phyloP scores from a whole-genome alignment of 208 protist genomes.

The Zelonia costaricensis region DNA sequence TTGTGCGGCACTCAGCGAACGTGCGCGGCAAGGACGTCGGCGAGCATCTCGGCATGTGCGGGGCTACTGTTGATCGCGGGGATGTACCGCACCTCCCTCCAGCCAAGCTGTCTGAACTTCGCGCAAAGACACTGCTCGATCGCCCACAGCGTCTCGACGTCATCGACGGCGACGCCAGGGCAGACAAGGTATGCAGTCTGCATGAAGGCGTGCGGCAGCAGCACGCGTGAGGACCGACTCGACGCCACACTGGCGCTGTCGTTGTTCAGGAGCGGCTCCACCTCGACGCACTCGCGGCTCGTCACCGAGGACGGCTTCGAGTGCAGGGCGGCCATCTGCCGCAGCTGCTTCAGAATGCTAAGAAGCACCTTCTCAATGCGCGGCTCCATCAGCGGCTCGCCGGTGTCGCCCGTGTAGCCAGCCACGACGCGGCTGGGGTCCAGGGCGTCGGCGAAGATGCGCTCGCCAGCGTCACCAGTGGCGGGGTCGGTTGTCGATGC shows the following conservation, averaged over 20 bases:
- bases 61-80: constrained; percentile 30
- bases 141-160: constrained; percentile 20
- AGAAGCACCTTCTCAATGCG: constrained; percentile 22
- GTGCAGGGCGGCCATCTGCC: background rate
- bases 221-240: background rate
- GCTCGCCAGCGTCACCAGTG: background rate
- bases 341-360: constrained; percentile 11
- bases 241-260: background rate
- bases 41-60: constrained; percentile 16
- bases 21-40: constrained; percentile 6
- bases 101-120: constrained; percentile 13
- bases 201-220: background rate
- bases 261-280: background rate
- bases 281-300: background rate
- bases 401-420: constrained; percentile 20
- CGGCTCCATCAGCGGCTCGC: constrained; percentile 30
- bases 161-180: constrained; percentile 31
- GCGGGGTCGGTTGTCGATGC: background rate
- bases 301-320: background rate
- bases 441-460: constrained; percentile 3
- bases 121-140: constrained; percentile 11
- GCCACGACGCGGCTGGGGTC: constrained; percentile 7
- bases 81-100: constrained; percentile 28
- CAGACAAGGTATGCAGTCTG: constrained; percentile 33
- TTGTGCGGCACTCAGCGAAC: constrained; percentile 1